A percentile compares a stretch with the other conserved stretches of the same genome.
These are phyloP conservation scores for Volvox reticuliferus DNA, from an alignment of 139 green algal genomes.

Conservation along the genomic window DNA sequence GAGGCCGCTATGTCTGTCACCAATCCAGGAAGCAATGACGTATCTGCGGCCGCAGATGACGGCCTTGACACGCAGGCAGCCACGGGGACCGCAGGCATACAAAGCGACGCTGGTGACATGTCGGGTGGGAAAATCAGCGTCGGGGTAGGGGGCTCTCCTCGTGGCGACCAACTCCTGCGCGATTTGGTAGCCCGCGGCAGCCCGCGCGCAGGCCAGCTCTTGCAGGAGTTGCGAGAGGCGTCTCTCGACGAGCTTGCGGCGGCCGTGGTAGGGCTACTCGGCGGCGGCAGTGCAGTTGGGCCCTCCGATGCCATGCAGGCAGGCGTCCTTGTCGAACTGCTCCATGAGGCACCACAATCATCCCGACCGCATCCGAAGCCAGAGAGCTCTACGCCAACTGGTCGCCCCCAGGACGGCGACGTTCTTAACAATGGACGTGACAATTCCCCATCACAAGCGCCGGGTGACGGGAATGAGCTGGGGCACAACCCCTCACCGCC, in stretches of 20 bases:
- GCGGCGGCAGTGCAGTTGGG: background rate
- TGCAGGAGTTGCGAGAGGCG: background rate
- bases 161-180: too few relatives aligned
- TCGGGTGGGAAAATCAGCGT: background rate
- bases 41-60: background rate
- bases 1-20: constrained; percentile 12
- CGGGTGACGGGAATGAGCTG: too few relatives aligned
- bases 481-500: too few relatives aligned
- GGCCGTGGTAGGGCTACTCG: background rate
- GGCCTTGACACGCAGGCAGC: background rate
- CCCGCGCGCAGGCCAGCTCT: background rate
- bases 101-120: background rate
- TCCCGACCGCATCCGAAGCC: background rate
- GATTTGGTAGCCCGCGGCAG: background rate
- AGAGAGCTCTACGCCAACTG: background rate
- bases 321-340: background rate
- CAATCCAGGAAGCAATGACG: background rate
- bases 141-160: background rate
- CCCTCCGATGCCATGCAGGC: too few relatives aligned
- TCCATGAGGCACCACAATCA: background rate
- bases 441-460: background rate
- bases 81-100: background rate
- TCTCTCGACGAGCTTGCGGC: background rate
- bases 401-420: background rate
- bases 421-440: background rate